A percentile compares a stretch with the other conserved stretches of the same genome.
Conservation (phyloP, 2,329 filamentous ascomycete genomes). For the Cladosporium sp. region DNA sequence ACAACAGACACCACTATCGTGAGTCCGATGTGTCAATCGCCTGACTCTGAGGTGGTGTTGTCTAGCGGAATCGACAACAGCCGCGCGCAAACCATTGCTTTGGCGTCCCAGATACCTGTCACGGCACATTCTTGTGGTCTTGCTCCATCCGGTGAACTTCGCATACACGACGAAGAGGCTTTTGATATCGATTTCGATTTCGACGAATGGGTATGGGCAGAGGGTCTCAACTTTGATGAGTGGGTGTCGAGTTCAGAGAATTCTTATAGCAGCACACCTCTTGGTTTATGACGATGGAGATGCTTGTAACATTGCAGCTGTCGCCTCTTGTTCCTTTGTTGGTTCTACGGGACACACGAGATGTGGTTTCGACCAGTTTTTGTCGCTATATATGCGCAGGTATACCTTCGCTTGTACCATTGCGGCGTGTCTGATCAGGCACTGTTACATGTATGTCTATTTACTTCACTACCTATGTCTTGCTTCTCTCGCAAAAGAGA, state of each 20-base stretch:
- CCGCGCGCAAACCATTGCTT: neutral
- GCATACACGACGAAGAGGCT: neutral
- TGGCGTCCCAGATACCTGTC: neutral
- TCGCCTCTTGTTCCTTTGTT: no score
- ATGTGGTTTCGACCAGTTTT: no score
- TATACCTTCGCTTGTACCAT: no score
- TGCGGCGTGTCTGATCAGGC: no score
- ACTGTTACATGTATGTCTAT: no score
- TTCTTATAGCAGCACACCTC: neutral
- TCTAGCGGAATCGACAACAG: neutral
- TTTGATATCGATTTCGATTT: neutral
- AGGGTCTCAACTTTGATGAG: neutral
- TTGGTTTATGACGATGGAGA: neutral
- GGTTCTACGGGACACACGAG: no score
- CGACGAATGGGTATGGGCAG: conserved; percentile 11
- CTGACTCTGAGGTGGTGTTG: neutral
- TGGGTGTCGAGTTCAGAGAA: neutral
- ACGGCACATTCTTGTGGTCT: neutral
- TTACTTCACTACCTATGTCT: neutral
- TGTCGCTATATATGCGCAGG: no score
- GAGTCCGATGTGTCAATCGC: neutral
- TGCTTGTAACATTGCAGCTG: no score
- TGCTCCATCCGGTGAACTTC: neutral
- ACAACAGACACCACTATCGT: neutral
- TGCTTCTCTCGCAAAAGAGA: neutral